Evolutionary conservation across 1,284 basidiomycete species (phyloP).

Genomic region (Moesziomyces sp.): DNA sequence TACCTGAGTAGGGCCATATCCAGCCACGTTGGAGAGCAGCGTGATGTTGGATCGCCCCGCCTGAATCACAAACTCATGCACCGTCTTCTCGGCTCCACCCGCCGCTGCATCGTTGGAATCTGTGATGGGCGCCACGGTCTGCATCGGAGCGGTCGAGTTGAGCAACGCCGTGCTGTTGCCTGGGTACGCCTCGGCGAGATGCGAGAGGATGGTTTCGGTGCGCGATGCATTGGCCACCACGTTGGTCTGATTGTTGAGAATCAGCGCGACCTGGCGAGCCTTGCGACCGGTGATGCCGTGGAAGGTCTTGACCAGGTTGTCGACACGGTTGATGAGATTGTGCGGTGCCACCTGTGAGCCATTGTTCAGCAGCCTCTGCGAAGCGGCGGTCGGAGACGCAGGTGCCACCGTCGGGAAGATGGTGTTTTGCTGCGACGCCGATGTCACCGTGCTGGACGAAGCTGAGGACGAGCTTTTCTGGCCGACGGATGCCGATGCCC

Average conservation of each 20-base stretch:
- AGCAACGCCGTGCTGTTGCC: constrained; percentile 3
- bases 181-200: constrained; percentile 24
- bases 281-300: constrained; percentile 34
- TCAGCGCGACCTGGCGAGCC: constrained; percentile 32
- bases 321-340: constrained; percentile 28
- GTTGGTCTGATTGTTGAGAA: constrained; percentile 27
- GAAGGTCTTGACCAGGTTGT: constrained; percentile 19
- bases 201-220: constrained; percentile 13
- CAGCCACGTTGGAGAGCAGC: constrained; percentile 47
- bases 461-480: neutral
- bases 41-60: constrained; percentile 20
- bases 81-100: neutral
- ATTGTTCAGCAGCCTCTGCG: neutral
- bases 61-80: constrained; percentile 10
- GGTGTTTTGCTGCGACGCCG: constrained; percentile 9
- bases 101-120: neutral
- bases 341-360: constrained; percentile 5
- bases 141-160: neutral
- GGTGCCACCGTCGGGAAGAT: constrained; percentile 23
- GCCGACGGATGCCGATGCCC: constrained; percentile 20
- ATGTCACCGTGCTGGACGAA: neutral
- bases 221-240: constrained; percentile 22
- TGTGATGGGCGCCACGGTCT: neutral
- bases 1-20: constrained; percentile 53
- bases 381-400: neutral